These are phyloP conservation scores for Picea glauca DNA, from an alignment of 75 land plant genomes.

Conservation along the genomic window DNA sequence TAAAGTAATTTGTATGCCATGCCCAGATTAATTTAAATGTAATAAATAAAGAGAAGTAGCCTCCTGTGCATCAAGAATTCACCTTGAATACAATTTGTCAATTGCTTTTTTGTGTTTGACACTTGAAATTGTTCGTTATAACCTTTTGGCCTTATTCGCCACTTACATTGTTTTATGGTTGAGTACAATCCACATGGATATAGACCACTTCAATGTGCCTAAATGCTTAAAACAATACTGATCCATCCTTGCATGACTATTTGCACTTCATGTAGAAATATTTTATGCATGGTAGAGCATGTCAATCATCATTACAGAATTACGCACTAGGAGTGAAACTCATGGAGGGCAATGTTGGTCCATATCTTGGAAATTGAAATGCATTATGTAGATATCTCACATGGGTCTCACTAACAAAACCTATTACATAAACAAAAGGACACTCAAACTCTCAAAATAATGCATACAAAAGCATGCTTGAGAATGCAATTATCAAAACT, in stretches of 20 bases:
- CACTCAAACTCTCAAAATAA: too few species aligned
- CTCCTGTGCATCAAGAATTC: background rate
- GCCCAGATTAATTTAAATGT: background rate
- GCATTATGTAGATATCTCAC: too few species aligned
- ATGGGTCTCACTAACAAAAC: too few species aligned
- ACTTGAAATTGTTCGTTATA: background rate
- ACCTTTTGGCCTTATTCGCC: background rate
- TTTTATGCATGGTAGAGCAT: background rate
- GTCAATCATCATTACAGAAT: background rate
- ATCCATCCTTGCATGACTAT: background rate
- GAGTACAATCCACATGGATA: background rate
- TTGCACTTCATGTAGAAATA: too few species aligned
- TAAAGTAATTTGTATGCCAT: too few species aligned
- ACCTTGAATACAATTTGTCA: background rate
- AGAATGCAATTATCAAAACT: too few species aligned
- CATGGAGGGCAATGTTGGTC: too few species aligned
- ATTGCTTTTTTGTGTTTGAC: background rate
- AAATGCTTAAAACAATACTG: background rate
- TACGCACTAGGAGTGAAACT: too few species aligned
- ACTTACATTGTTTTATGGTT: background rate
- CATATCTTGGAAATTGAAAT: too few species aligned
- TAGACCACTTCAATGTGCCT: constrained; percentile 4
- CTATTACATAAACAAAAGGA: too few species aligned
- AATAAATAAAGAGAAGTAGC: background rate
- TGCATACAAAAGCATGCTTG: too few species aligned